phyloP scores from a whole-genome alignment of 2,329 filamentous ascomycete genomes.

The Raffaelea arxii region DNA sequence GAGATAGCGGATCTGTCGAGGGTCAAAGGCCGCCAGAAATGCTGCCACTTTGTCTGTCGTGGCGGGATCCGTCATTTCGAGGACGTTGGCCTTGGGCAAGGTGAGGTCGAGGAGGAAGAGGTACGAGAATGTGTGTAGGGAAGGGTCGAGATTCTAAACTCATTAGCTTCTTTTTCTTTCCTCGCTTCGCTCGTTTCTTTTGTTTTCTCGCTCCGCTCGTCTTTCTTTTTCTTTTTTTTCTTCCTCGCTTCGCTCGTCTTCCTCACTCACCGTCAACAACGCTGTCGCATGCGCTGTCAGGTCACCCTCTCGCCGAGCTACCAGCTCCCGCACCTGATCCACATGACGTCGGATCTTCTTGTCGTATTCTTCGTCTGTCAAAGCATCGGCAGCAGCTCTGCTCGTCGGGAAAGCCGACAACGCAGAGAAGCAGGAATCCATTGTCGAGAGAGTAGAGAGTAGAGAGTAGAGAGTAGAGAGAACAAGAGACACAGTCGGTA shows the following conservation, averaged over 20 bases:
- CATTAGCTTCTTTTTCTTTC: no score
- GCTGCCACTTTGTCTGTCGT: conserved; percentile 31
- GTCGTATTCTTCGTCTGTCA: conserved; percentile 29
- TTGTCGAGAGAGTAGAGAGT: conserved; percentile 12
- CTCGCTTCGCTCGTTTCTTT: conserved; percentile 23
- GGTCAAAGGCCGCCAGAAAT: conserved; percentile 40
- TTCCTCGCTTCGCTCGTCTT: no score
- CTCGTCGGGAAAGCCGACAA: conserved; percentile 33
- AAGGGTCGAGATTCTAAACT: conserved; percentile 34
- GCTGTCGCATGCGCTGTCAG: conserved; percentile 22
- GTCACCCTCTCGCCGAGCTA: conserved; percentile 24
- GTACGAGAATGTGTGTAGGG: conserved; percentile 40
- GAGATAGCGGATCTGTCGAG: conserved; percentile 41
- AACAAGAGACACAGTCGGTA: no score
- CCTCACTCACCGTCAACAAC: conserved; percentile 29
- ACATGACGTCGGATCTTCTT: conserved; percentile 27
- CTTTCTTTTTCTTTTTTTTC: no score
- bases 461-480: neutral
- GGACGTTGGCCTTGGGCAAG: conserved; percentile 17
- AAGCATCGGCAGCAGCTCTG: conserved; percentile 10
- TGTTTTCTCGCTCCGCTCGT: neutral
- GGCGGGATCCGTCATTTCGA: conserved; percentile 19
- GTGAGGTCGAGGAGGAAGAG: conserved; percentile 35
- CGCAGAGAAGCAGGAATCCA: conserved; percentile 26
- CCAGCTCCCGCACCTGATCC: conserved; percentile 25